A percentile compares a stretch with the other conserved stretches of the same genome.
Evolutionary conservation across 306 rosid genomes (phyloP).

Genomic region (Prunus salicina): DNA sequence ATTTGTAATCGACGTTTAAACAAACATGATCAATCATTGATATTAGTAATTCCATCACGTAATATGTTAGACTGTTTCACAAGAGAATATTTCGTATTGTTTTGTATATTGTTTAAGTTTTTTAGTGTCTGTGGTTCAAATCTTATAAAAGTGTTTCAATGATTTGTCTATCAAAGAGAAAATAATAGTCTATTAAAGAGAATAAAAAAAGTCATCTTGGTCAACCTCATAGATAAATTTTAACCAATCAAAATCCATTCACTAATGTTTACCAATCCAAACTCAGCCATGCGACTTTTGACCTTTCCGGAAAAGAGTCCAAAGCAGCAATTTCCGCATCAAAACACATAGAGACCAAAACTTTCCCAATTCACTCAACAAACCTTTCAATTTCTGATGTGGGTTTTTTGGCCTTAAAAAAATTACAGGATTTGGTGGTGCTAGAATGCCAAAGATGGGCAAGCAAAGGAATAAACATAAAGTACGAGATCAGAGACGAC

Average conservation of each 20-base stretch:
- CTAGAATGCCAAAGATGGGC: constrained; percentile 76
- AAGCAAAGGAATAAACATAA: constrained; percentile 81
- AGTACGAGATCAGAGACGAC: constrained; percentile 77
- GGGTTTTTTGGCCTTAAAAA: constrained; percentile 8
- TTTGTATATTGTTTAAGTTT: no score
- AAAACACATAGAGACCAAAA: neutral
- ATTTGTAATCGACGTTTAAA: neutral
- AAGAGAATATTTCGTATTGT: no score
- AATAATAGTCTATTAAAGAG: no score
- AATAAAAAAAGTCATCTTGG: neutral
- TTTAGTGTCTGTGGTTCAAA: no score
- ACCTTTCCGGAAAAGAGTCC: neutral
- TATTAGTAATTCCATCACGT: no score
- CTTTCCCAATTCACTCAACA: neutral
- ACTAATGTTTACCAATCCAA: neutral
- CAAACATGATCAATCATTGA: neutral
- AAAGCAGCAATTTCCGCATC: neutral
- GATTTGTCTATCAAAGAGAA: neutral
- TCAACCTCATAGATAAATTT: neutral
- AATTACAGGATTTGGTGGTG: constrained; percentile 63
- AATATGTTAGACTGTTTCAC: no score
- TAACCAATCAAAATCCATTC: neutral
- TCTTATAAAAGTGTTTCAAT: neutral
- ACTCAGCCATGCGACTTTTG: neutral
- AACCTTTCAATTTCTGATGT: neutral